phyloP scores from a whole-genome alignment of 257 asterid genomes.

The Solanum pimpinellifolium region DNA sequence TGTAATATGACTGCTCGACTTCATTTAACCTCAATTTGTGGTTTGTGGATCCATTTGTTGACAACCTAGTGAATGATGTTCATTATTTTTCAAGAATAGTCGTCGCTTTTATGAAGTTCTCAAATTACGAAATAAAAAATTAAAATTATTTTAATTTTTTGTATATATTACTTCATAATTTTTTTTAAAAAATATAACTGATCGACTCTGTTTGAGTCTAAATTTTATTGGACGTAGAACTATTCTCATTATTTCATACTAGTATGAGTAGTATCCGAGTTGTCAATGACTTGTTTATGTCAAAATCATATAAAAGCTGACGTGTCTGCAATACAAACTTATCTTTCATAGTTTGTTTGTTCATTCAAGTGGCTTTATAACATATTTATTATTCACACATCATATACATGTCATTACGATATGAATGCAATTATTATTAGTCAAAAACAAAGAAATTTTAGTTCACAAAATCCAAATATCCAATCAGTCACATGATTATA shows the following conservation, averaged over 20 bases:
- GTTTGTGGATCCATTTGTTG: too few species aligned
- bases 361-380: not conserved
- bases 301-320: not conserved
- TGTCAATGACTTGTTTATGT: not conserved
- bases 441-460: not conserved
- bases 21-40: not conserved
- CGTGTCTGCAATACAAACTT: not conserved
- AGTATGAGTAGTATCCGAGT: slow-evolving; percentile 1
- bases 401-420: not conserved
- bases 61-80: not conserved
- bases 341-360: not conserved
- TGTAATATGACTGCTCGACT: too few species aligned
- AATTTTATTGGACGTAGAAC: not conserved
- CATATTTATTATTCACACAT: not conserved
- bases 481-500: not conserved
- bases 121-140: too few species aligned
- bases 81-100: not conserved
- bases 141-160: too few species aligned
- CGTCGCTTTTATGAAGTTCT: too few species aligned
- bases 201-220: too few species aligned
- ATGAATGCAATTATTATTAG: not conserved
- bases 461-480: not conserved
- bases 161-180: rapidly evolving
- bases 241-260: not conserved
- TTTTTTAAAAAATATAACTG: too few species aligned